Evolutionary conservation across 352 stramenopile species (phyloP).

Genomic region (Globisporangium mamillatum): DNA sequence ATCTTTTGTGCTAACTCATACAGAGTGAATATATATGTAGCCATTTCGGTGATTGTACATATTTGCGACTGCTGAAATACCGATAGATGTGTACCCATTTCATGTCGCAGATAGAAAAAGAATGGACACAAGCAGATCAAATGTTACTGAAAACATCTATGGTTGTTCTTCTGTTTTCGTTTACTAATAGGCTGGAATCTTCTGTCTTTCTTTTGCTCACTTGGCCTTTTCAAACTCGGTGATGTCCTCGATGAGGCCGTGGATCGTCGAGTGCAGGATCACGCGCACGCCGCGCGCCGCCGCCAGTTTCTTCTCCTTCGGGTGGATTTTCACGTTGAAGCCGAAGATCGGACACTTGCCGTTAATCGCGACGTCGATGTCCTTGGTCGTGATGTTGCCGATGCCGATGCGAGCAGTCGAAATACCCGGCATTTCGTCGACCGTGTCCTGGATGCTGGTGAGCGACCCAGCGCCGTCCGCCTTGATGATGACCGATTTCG

Average conservation of each 20-base stretch:
- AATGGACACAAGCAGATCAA: not conserved
- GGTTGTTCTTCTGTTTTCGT: too few species aligned
- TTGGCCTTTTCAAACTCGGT: slow-evolving; percentile 28
- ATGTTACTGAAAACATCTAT: too few species aligned
- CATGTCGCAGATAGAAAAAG: not conserved
- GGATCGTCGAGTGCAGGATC: slow-evolving; percentile 66
- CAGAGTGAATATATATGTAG: not conserved
- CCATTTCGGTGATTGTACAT: not conserved
- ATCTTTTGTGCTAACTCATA: not conserved
- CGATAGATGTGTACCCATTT: not conserved
- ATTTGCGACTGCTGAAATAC: too few species aligned
- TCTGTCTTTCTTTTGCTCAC: not conserved
- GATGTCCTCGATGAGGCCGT: slow-evolving; percentile 80
- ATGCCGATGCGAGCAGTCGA: slow-evolving; percentile 77
- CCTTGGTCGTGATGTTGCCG: slow-evolving; percentile 68
- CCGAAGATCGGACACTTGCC: slow-evolving; percentile 80
- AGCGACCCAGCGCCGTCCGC: slow-evolving; percentile 75
- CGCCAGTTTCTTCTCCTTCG: slow-evolving; percentile 58
- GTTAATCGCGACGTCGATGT: slow-evolving; percentile 82
- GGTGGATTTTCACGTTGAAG: slow-evolving; percentile 75
- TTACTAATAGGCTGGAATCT: not conserved
- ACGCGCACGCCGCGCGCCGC: slow-evolving; percentile 56
- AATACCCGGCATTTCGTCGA: slow-evolving; percentile 66
- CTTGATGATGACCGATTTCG: slow-evolving; percentile 78
- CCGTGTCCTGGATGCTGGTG: slow-evolving; percentile 80